Percentiles rank a stretch among this genome's conserved stretches.
Conservation (phyloP, 1,139 yeast genomes). For the Pichia sp. region DNA sequence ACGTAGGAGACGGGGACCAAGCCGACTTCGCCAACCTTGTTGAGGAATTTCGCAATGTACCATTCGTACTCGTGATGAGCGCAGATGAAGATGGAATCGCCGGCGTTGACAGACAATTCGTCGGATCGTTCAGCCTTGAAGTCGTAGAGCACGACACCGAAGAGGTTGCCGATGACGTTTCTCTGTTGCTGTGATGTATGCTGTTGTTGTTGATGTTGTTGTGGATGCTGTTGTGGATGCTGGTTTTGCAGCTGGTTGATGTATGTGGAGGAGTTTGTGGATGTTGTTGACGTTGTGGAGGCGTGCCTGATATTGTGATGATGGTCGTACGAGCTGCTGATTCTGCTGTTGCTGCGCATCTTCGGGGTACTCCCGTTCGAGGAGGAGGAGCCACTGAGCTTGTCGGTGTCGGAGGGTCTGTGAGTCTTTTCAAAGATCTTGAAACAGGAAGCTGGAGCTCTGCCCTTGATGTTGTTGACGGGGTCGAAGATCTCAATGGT, state of each 20-base stretch:
- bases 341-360: not conserved
- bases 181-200: not conserved
- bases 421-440: conserved; percentile 70
- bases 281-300: conserved; percentile 1
- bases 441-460: conserved; percentile 85
- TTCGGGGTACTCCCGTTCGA: conserved; percentile 14
- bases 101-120: conserved; percentile 79
- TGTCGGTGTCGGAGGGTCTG: conserved; percentile 17
- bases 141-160: conserved; percentile 73
- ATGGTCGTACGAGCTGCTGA: not conserved
- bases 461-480: conserved; percentile 69
- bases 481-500: conserved; percentile 95
- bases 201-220: not conserved
- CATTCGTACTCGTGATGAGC: conserved; percentile 97
- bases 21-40: conserved; percentile 96
- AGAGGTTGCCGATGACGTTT: conserved; percentile 34
- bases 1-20: conserved; percentile 91
- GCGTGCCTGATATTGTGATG: not conserved
- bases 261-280: no score
- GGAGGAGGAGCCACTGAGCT: conserved; percentile 21
- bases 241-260: no score
- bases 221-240: no score
- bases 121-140: conserved; percentile 89
- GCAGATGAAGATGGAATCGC: conserved; percentile 88
- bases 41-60: conserved; percentile 97